Percentiles rank a stretch among this genome's conserved stretches.
Conservation (phyloP, 495 filamentous ascomycete species). For the Podospora conica region DNA sequence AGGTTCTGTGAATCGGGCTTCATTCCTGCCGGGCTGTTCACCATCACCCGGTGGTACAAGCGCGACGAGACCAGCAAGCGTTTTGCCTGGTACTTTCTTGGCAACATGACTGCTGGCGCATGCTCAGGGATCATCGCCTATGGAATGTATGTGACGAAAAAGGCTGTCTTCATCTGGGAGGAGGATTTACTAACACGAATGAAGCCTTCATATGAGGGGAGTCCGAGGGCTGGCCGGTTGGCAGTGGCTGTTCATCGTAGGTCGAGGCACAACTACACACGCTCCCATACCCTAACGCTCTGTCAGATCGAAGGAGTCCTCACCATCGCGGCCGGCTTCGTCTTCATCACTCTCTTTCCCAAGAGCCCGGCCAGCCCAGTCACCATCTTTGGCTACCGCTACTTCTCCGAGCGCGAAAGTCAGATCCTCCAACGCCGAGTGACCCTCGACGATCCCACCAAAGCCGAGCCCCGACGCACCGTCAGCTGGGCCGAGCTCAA, state of each 20-base stretch:
- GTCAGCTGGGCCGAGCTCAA: slow-evolving; percentile 21
- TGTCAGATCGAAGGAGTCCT: slow-evolving; percentile 42
- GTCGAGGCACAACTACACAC: not conserved
- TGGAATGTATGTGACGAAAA: slow-evolving; percentile 19
- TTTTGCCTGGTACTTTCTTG: slow-evolving; percentile 51
- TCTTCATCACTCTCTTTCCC: slow-evolving; percentile 48
- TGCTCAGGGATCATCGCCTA: slow-evolving; percentile 23
- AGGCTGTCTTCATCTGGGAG: not conserved
- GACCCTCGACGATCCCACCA: slow-evolving; percentile 33
- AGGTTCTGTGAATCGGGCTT: slow-evolving; percentile 50
- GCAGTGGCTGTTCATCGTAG: slow-evolving; percentile 53
- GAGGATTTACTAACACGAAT: not conserved
- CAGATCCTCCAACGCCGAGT: slow-evolving; percentile 34
- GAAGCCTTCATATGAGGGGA: slow-evolving; percentile 39
- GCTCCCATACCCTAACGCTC: not conserved
- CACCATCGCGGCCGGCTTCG: slow-evolving; percentile 44
- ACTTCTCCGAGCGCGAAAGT: slow-evolving; percentile 32
- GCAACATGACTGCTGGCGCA: slow-evolving; percentile 37
- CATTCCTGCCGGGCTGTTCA: slow-evolving; percentile 54
- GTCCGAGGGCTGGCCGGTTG: slow-evolving; percentile 47
- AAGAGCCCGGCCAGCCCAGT: slow-evolving; percentile 37
- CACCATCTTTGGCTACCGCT: slow-evolving; percentile 36
- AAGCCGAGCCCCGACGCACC: slow-evolving; percentile 13
- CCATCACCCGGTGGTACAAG: slow-evolving; percentile 56
- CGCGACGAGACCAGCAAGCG: slow-evolving; percentile 49